These are phyloP conservation scores for Phytophthora macrochlamydospora DNA, from an alignment of 352 stramenopile species.

Conservation along the genomic window DNA sequence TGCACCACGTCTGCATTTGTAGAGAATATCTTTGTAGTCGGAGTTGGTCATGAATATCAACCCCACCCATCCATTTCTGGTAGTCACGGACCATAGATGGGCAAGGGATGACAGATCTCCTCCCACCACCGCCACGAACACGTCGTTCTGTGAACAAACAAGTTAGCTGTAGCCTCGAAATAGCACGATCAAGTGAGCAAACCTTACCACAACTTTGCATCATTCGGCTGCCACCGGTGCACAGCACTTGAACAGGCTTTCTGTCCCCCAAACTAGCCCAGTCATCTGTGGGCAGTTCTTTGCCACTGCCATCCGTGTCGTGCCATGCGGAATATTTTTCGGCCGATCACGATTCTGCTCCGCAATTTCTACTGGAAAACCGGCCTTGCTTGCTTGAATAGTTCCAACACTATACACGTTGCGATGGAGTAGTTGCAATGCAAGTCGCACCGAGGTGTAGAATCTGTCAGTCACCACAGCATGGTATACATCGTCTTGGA, in stretches of 20 bases:
- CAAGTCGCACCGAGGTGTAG: constrained; percentile 6
- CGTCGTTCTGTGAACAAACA: background rate
- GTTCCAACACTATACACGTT: constrained; percentile 13
- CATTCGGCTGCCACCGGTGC: background rate
- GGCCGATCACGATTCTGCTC: constrained; percentile 8
- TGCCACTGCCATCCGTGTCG: background rate
- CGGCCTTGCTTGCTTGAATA: background rate
- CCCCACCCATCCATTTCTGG: constrained; percentile 9
- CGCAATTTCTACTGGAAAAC: constrained; percentile 8
- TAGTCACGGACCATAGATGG: constrained; percentile 1
- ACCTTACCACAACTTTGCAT: constrained; percentile 10
- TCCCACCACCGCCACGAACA: background rate
- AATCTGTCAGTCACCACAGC: constrained; percentile 7
- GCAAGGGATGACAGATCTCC: background rate
- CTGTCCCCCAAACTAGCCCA: constrained; percentile 1
- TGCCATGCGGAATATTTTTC: background rate
- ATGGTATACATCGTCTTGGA: background rate
- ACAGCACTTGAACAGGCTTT: constrained; percentile 9
- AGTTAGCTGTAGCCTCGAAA: background rate
- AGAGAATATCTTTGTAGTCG: constrained; percentile 16
- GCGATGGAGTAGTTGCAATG: constrained; percentile 6
- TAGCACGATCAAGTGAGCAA: background rate
- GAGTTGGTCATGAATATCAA: constrained; percentile 16
- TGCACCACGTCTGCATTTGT: background rate
- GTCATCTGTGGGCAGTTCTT: constrained; percentile 4